Evolutionary conservation across 2,329 filamentous ascomycete species (phyloP).

Genomic region (Ascomycota sp.): DNA sequence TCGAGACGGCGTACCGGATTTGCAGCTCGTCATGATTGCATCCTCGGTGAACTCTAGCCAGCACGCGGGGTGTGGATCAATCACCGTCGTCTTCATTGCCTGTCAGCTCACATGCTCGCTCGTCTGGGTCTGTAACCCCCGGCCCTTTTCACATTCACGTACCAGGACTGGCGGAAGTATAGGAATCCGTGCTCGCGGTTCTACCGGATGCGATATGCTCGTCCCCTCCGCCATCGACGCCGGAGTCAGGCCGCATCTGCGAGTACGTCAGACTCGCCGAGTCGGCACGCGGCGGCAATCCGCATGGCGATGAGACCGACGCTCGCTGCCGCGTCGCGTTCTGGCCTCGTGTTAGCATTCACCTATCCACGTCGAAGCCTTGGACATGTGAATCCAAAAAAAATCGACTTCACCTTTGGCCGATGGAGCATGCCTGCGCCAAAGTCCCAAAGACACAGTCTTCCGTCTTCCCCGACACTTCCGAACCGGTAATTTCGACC

Average conservation of each 20-base stretch:
- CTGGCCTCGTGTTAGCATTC: conserved; percentile 1
- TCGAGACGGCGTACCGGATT: conserved; percentile 53
- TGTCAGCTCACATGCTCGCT: conserved; percentile 2
- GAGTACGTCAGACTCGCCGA: conserved; percentile 37
- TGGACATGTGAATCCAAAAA: not conserved
- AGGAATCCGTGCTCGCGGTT: conserved; percentile 64
- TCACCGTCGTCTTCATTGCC: conserved; percentile 44
- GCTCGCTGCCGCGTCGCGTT: conserved; percentile 20
- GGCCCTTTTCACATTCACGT: conserved; percentile 11
- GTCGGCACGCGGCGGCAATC: conserved; percentile 32
- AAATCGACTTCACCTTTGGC: conserved; percentile 32
- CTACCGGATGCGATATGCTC: conserved; percentile 56
- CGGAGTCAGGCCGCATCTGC: conserved; percentile 52
- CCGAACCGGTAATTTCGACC: conserved; percentile 90
- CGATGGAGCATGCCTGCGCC: conserved; percentile 89
- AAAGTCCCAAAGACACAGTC: conserved; percentile 90
- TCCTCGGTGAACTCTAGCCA: conserved; percentile 92
- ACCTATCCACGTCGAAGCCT: too few relatives aligned
- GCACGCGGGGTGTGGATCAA: conserved; percentile 70
- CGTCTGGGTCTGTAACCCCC: not conserved
- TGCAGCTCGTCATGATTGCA: conserved; percentile 80
- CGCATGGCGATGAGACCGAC: conserved; percentile 30
- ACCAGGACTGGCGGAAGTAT: conserved; percentile 83
- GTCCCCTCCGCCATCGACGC: conserved; percentile 37
- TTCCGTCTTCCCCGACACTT: conserved; percentile 84